Percentiles rank a stretch among this genome's conserved stretches.
These are phyloP conservation scores for Maudiozyma humilis DNA, from an alignment of 1,139 yeast genomes.

Conservation along the genomic window DNA sequence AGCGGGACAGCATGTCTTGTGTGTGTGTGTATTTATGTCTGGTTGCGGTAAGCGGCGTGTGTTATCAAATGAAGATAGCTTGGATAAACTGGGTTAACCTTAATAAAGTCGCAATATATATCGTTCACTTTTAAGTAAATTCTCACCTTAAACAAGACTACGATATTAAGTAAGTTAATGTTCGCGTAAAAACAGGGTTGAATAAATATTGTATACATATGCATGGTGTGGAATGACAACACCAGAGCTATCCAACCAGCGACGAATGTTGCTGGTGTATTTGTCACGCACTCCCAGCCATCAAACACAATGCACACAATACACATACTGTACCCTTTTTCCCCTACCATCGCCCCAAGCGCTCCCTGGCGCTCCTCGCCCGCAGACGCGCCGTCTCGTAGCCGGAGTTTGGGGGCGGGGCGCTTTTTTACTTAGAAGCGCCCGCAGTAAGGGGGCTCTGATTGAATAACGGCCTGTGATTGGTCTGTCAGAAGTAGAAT, in stretches of 20 bases:
- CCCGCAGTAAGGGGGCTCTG: no score
- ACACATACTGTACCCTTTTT: not conserved
- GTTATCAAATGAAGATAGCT: not conserved
- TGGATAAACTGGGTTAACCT: not conserved
- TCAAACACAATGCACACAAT: not conserved
- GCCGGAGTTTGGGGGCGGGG: not conserved
- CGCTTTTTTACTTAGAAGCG: no score
- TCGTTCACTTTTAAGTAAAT: constrained; percentile 6
- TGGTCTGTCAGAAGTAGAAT: no score
- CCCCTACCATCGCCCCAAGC: not conserved
- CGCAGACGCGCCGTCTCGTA: no score
- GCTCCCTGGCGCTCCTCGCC: not conserved
- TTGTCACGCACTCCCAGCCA: no score
- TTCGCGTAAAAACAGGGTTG: no score
- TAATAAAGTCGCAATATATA: no score
- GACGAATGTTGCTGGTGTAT: not conserved
- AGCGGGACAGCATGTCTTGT: constrained; percentile 18
- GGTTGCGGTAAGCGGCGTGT: not conserved
- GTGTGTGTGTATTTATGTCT: not conserved
- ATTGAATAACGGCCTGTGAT: constrained; percentile 1
- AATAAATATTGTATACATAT: no score
- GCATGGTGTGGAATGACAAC: no score
- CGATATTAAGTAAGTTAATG: no score
- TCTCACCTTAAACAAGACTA: no score
- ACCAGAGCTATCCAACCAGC: not conserved